Base-by-base conservation (phyloP, 1,139 yeast genomes). In the Waltiozyma sp. region DNA sequence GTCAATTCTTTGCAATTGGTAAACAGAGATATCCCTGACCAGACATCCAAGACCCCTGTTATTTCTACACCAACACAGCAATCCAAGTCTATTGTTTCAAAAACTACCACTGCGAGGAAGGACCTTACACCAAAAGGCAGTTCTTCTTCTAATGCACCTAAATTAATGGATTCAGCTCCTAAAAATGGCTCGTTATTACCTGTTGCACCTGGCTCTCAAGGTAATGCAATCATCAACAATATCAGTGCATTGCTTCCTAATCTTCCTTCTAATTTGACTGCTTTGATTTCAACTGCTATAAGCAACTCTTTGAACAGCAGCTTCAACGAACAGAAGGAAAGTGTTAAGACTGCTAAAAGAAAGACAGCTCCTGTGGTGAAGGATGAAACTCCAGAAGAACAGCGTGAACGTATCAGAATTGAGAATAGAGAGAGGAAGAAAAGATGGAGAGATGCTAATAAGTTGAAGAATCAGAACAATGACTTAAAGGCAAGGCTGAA, bases 361-460 rank as follows among this genome's bases (percentile, higher is more conserved):
- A 39, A 49, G 41, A 10, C 33, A 8, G 5, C 40, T 11, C 18
- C 34, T 10, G 36, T 41, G 19, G 34, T 40, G 23, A 41, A 51
- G 45, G 47, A 49, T 41, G 58, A 55, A 38, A 54, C 57, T 16
- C 56, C 56, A 1, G 58, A 54, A 39, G 66, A 65, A 41, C 67
- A 64, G 26, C 75, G 73, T 47, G 93, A 84, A 50, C 71, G 78
- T 49, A 68, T 77, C 10, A 65, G 86, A 38, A 59, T 75, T 24
- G 94, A 81, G 45, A 88, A 88, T 54, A 70, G 95, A 41, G 91
- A 84, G 49, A 71, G 97, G 36, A 91, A 91, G 64, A 81, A 88
- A 64, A 76, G 78, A 52, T 91, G 97, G 97, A 75, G 97, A 57
- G 91, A 80, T 48, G 80, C 77, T 34, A 88, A 89, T 58, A 73